A percentile compares a stretch with the other conserved stretches of the same genome.
phyloP scores from a whole-genome alignment of 2,329 filamentous ascomycete species.

The Aspergillus costaricaensis region DNA sequence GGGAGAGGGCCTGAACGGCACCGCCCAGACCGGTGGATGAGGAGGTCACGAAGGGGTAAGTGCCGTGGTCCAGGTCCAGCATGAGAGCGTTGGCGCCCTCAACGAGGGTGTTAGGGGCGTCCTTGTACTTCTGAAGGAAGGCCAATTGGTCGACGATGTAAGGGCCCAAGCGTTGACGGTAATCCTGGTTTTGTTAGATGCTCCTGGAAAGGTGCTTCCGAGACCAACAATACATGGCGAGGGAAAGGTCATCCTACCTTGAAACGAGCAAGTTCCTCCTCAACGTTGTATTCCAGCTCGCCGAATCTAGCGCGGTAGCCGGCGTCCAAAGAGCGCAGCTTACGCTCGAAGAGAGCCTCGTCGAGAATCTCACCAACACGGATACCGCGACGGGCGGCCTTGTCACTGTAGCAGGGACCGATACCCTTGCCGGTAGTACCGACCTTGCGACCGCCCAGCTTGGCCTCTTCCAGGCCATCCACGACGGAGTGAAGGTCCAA shows the following conservation, averaged over 20 bases:
- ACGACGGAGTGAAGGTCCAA: conserved; percentile 49
- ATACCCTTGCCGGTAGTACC: conserved; percentile 54
- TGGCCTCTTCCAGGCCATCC: conserved; percentile 50
- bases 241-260: conserved; percentile 43
- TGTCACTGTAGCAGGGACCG: conserved; percentile 64
- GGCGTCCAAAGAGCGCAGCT: conserved; percentile 54
- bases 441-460: conserved; percentile 48
- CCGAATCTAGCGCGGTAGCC: conserved; percentile 61
- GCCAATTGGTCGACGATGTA: conserved; percentile 51
- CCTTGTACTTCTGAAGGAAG: conserved; percentile 57
- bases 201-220: background rate
- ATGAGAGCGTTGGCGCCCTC: conserved; percentile 67
- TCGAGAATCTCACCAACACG: conserved; percentile 61
- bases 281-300: conserved; percentile 60
- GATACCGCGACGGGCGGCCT: conserved; percentile 61
- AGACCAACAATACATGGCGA: background rate
- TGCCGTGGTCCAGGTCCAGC: conserved; percentile 59
- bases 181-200: conserved; percentile 31
- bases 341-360: conserved; percentile 57
- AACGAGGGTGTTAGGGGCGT: conserved; percentile 58
- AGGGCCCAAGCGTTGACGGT: conserved; percentile 39
- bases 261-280: conserved; percentile 60
- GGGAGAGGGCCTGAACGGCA: conserved; percentile 59
- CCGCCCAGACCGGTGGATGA: conserved; percentile 52
- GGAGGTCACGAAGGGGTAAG: conserved; percentile 53